Base-by-base conservation (phyloP, 1,139 yeast species). In the Suhomyces atakaporum region DNA sequence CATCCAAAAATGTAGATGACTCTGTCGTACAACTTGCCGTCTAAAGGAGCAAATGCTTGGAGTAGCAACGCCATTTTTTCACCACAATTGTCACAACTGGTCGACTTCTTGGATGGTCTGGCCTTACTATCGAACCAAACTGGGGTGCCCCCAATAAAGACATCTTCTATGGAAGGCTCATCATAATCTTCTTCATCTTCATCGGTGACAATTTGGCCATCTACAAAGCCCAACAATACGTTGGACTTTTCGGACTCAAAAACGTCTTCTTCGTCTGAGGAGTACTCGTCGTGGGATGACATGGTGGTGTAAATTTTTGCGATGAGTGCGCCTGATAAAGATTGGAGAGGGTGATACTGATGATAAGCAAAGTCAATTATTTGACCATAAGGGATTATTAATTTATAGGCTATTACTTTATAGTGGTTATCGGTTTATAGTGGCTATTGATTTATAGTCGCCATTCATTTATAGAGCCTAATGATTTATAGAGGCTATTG, bases 41-140 rank as follows among this genome's bases (percentile, higher is more conserved):
- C 86, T 31, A 87, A 58, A 2, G 95, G 94, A 1, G 96, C 84
- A 60, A 74, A 83, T 2, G 92, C 84, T 58, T 92, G 97, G 2
- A 82, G 62, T 25, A 89, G 64, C 33, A 90, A 62, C 7, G 86
- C 79, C 83, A 88, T 69, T 21, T 71, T 63, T 9, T 65, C 58
- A 0, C 64, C 59, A 62, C 98, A 92, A 40, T 72, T 73, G 35
- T 74, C 77, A 65, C 98, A 92, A 13, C 62, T 61, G 3, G 81
- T 50, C 20, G 77, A 56, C 10, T 71, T 72, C 3, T 63, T 63
- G 8, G 70, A 59, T 1, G 95, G 94, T 10, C 62, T 57, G 0
- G 88, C 77, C 1, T 68, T 63, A 2, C 73, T 71, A 41, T 75
- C 74, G 29, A 84, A 62, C 71, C 69, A 79, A 2, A 75, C 54